These are phyloP conservation scores for Penicillium oxalicum DNA, from an alignment of 2,329 filamentous ascomycete species.

Conservation along the genomic window DNA sequence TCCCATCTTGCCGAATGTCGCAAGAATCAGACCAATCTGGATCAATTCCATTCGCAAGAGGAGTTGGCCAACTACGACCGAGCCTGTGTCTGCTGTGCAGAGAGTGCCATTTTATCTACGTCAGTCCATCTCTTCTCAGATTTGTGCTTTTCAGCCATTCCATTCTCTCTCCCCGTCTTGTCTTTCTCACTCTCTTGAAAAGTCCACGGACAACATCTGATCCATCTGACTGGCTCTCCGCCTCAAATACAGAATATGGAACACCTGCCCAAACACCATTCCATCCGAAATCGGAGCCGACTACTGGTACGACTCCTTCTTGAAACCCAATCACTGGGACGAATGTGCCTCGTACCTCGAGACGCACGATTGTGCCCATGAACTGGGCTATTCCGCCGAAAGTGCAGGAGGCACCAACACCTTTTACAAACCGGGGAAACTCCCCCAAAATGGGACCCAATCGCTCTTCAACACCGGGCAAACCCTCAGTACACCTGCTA, in stretches of 20 bases:
- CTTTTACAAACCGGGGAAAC: constrained; percentile 8
- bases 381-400: constrained; percentile 10
- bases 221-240: too few relatives aligned
- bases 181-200: too few relatives aligned
- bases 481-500: constrained; percentile 10
- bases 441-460: constrained; percentile 15
- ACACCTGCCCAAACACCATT: constrained; percentile 12
- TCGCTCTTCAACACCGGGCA: constrained; percentile 8
- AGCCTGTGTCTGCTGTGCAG: constrained; percentile 13
- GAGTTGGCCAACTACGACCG: constrained; percentile 2
- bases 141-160: neutral
- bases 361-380: constrained; percentile 10
- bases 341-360: constrained; percentile 10
- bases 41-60: neutral
- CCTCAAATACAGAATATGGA: constrained; percentile 7
- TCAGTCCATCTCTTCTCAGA: neutral
- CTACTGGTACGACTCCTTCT: neutral
- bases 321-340: constrained; percentile 8
- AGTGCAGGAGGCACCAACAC: constrained; percentile 5
- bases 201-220: too few relatives aligned
- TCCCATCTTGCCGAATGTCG: constrained; percentile 1
- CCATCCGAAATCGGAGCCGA: constrained; percentile 8
- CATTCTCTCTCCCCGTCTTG: neutral
- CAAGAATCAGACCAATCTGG: constrained; percentile 9
- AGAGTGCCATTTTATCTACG: constrained; percentile 14